Evolutionary conservation across 805 yeast species (phyloP), one percentile per base, ranked within the genome.

Genomic region (Blastobotrys muscicola): DNA sequence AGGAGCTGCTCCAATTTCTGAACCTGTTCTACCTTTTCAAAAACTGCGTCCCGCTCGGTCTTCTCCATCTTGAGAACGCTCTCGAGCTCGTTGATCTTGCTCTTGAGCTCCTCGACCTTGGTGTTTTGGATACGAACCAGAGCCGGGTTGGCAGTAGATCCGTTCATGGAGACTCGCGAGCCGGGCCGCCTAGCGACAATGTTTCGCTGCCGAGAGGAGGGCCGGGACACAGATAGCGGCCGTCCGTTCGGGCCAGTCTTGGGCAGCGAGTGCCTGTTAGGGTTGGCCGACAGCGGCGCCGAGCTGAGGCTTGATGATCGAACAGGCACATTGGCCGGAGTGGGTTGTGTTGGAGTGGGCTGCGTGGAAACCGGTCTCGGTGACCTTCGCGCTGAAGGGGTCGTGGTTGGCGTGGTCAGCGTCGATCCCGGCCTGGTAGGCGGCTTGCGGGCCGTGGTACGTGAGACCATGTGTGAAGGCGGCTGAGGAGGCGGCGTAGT

Each of bases 61-160:
- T 49, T 44, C 16, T 54, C 57, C 7, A 44, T 47, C 39, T 50
- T 49, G 35, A 57, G 49, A 9, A 55, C 56, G 33, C 48, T 51
- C 39, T 57, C 59, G 15, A 57, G 54, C 43, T 57, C 58, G 26
- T 45, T 16, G n/a, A 57, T 52, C 44, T 57, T 57, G 16, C 42
- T 30, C 45, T 53, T 53, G 33, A 57, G 51, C 31, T 54, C 59
- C 13, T 53, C 59, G 13, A 57, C 53, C 12, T 52, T 46, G 9
- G 42, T 32, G 40, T 30, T 41, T 40, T 45, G 50, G 15, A 34
- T 37, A 4, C 48, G 39, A 13, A 30, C 33, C 10, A 44, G 41
- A 2, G 50, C 43, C 11, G 51, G 46, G 13, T 38, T 40, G 23
- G 42, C 26, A 6, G 26, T 20, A 6, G 26, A 20, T 20, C 26